Evolutionary conservation across 2,329 filamentous ascomycete species (phyloP).

Genomic region (Cercospora sp.): DNA sequence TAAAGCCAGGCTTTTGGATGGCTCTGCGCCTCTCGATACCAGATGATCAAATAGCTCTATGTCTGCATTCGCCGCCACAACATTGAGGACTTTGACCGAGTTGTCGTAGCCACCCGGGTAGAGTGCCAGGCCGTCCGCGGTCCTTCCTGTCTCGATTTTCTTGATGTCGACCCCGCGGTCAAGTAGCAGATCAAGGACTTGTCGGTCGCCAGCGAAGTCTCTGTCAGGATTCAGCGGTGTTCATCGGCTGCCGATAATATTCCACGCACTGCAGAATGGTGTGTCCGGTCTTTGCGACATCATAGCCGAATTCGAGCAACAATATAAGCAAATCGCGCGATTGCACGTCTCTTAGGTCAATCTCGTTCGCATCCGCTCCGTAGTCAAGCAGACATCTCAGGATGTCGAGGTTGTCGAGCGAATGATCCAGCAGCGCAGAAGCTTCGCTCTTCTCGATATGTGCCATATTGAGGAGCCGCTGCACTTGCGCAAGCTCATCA

Average conservation of each 20-base stretch:
- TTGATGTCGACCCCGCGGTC: constrained; percentile 24
- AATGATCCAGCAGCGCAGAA: not conserved
- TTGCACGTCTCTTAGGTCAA: not conserved
- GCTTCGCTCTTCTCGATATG: not conserved
- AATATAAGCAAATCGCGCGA: not conserved
- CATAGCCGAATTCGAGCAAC: not conserved
- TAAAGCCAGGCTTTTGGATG: constrained; percentile 10
- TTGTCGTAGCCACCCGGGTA: constrained; percentile 7
- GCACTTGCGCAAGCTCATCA: not conserved
- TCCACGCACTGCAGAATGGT: not conserved
- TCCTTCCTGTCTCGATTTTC: constrained; percentile 9
- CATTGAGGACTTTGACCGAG: constrained; percentile 20
- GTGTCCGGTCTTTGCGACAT: not conserved
- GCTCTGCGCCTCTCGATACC: constrained; percentile 17
- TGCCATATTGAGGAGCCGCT: not conserved
- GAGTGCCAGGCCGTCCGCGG: constrained; percentile 9
- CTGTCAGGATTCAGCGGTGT: not conserved
- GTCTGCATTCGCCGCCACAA: constrained; percentile 19
- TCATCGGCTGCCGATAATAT: not conserved
- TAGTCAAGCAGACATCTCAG: not conserved
- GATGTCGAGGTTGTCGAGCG: not conserved
- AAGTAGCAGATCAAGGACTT: constrained; percentile 22
- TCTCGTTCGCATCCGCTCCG: not conserved
- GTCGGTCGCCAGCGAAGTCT: constrained; percentile 14
- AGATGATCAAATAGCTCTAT: constrained; percentile 23